Percentiles rank a stretch among this genome's conserved stretches.
phyloP scores from a whole-genome alignment of 2,329 filamentous ascomycete genomes.

The Penicillium sp. region DNA sequence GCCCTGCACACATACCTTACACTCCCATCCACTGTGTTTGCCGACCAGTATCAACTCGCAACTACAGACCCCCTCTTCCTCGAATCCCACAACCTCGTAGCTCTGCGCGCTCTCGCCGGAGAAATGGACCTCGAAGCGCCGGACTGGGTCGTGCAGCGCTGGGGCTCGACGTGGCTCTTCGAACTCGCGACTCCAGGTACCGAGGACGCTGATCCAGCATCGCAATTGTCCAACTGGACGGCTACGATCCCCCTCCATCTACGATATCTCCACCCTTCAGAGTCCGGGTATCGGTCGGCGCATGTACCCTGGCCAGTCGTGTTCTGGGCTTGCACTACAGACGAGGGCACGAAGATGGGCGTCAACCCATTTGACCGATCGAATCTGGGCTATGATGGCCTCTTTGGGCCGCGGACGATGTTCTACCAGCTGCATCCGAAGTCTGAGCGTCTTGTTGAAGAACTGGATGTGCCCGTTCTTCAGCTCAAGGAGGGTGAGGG shows the following conservation, averaged over 20 bases:
- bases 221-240: conserved; percentile 36
- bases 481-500: conserved; percentile 52
- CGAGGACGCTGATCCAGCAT: conserved; percentile 3
- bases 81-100: conserved; percentile 70
- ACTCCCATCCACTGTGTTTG: conserved; percentile 75
- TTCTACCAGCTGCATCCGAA: conserved; percentile 74
- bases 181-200: conserved; percentile 62
- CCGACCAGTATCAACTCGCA: conserved; percentile 79
- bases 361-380: conserved; percentile 80
- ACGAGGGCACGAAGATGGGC: conserved; percentile 60
- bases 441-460: conserved; percentile 51
- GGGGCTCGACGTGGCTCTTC: conserved; percentile 77
- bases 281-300: conserved; percentile 53
- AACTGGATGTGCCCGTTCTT: conserved; percentile 64
- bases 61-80: conserved; percentile 64
- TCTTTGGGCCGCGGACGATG: conserved; percentile 72
- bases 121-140: conserved; percentile 90
- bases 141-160: conserved; percentile 69
- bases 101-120: conserved; percentile 65
- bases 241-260: conserved; percentile 73
- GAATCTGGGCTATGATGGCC: conserved; percentile 79
- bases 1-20: conserved; percentile 76
- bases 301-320: conserved; percentile 76
- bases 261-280: conserved; percentile 69
- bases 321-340: conserved; percentile 82